phyloP scores from a whole-genome alignment of 2,329 filamentous ascomycete genomes.

The Cyphellophora attinorum region DNA sequence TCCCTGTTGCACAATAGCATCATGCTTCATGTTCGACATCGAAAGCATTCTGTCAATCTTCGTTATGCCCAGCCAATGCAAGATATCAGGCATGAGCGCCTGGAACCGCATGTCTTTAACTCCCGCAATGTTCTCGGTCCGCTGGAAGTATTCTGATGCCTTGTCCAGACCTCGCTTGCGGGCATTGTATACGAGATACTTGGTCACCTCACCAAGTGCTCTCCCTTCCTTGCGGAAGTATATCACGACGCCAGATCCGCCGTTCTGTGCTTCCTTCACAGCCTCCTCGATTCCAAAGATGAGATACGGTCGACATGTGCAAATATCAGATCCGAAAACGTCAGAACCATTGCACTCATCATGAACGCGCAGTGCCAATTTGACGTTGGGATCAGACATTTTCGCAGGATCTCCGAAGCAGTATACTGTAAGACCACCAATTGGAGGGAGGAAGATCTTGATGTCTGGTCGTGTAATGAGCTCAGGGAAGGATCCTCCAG shows the following conservation, averaged over 20 bases:
- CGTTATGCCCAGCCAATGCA: constrained; percentile 96
- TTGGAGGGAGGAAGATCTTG: constrained; percentile 90
- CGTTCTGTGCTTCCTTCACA: constrained; percentile 90
- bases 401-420: constrained; percentile 92
- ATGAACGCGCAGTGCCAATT: constrained; percentile 75
- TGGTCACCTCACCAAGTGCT: constrained; percentile 89
- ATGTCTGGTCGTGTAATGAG: constrained; percentile 90
- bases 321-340: constrained; percentile 96
- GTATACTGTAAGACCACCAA: constrained; percentile 91
- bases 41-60: constrained; percentile 98
- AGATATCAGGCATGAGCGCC: constrained; percentile 92
- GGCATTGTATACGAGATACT: constrained; percentile 60
- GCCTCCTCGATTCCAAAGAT: constrained; percentile 97
- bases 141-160: constrained; percentile 88
- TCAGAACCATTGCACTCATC: constrained; percentile 92
- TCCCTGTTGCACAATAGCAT: constrained; percentile 41
- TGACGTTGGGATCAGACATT: constrained; percentile 76
- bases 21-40: constrained; percentile 73
- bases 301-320: constrained; percentile 83
- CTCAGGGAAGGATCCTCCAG: constrained; percentile 91
- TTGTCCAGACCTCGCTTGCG: constrained; percentile 33
- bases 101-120: constrained; percentile 97
- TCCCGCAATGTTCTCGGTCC: constrained; percentile 96
- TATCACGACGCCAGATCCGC: constrained; percentile 88
- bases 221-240: constrained; percentile 98